phyloP scores from a whole-genome alignment of 1,284 basidiomycete species.

The Bondarzewia mesenterica region DNA sequence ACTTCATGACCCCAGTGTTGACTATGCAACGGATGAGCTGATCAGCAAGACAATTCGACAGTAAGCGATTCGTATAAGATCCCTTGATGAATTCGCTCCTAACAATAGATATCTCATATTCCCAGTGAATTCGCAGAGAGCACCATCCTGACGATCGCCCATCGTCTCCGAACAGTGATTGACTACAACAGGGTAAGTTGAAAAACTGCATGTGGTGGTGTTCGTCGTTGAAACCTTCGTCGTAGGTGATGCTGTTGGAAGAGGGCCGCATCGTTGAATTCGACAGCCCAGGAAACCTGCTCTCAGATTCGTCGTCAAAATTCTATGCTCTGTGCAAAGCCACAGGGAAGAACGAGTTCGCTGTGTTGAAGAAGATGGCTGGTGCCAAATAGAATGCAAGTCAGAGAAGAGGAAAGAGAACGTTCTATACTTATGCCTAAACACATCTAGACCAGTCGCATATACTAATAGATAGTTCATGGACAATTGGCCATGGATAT shows the following conservation, averaged over 20 bases:
- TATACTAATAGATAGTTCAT: no score
- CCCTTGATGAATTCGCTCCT: not conserved
- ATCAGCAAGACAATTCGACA: conserved; percentile 70
- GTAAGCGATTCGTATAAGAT: conserved; percentile 29
- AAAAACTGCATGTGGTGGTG: no score
- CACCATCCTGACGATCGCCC: conserved; percentile 55
- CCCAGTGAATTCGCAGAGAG: conserved; percentile 45
- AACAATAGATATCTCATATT: not conserved
- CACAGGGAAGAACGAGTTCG: conserved; percentile 75
- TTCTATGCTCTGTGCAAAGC: conserved; percentile 80
- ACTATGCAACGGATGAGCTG: conserved; percentile 72
- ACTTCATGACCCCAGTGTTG: conserved; percentile 37
- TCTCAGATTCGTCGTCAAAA: conserved; percentile 56
- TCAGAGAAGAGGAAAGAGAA: no score
- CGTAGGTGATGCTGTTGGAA: conserved; percentile 80
- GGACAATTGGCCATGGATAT: no score
- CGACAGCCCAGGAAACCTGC: conserved; percentile 64
- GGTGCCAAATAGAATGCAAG: conserved; percentile 29
- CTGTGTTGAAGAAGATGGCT: conserved; percentile 61
- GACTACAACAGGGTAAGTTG: conserved; percentile 47
- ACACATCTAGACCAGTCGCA: no score
- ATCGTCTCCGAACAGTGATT: conserved; percentile 58
- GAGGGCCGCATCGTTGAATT: conserved; percentile 81
- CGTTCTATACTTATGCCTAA: no score
- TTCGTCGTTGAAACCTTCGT: not conserved